A percentile compares a stretch with the other conserved stretches of the same genome.
Conservation (phyloP, 108 stramenopile genomes). For the Epithemia pelagica region DNA sequence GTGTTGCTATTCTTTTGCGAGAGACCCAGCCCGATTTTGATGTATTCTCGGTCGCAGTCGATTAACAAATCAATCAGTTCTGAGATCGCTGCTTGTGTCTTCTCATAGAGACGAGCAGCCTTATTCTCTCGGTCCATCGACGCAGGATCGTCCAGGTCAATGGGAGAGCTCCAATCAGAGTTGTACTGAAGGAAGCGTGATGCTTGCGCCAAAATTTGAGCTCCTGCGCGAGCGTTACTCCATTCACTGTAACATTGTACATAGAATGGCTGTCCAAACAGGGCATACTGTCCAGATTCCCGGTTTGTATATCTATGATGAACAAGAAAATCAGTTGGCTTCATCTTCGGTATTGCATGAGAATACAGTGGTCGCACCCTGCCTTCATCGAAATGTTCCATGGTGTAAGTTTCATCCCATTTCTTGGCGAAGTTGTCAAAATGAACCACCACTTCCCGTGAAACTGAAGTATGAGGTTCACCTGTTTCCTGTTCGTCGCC, state of each 20-base stretch:
- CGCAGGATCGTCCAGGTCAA: conserved; percentile 26
- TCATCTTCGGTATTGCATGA: conserved; percentile 55
- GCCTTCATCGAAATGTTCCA: conserved; percentile 68
- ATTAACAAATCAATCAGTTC: conserved; percentile 61
- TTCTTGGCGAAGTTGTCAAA: conserved; percentile 89
- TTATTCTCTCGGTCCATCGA: conserved; percentile 19
- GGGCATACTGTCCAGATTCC: conserved; percentile 24
- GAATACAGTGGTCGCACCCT: conserved; percentile 73
- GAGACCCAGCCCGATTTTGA: conserved; percentile 44
- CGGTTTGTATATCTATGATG: conserved; percentile 55
- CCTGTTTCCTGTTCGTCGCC: conserved; percentile 1
- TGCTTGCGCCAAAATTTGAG: conserved; percentile 82
- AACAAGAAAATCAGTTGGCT: conserved; percentile 75
- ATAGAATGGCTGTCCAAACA: conserved; percentile 72
- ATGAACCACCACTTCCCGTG: conserved; percentile 72
- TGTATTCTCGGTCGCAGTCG: conserved; percentile 51
- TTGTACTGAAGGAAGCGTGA: conserved; percentile 49
- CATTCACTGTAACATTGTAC: conserved; percentile 78
- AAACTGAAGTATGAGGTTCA: background rate
- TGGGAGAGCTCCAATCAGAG: conserved; percentile 6
- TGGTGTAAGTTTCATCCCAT: conserved; percentile 88
- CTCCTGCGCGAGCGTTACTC: conserved; percentile 85
- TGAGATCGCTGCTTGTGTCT: conserved; percentile 49
- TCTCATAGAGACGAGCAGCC: conserved; percentile 34
- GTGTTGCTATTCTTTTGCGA: background rate